Percentiles rank a stretch among this genome's conserved stretches.
phyloP scores from a whole-genome alignment of 2,329 filamentous ascomycete genomes.

The Paraphoma chrysanthemicola region DNA sequence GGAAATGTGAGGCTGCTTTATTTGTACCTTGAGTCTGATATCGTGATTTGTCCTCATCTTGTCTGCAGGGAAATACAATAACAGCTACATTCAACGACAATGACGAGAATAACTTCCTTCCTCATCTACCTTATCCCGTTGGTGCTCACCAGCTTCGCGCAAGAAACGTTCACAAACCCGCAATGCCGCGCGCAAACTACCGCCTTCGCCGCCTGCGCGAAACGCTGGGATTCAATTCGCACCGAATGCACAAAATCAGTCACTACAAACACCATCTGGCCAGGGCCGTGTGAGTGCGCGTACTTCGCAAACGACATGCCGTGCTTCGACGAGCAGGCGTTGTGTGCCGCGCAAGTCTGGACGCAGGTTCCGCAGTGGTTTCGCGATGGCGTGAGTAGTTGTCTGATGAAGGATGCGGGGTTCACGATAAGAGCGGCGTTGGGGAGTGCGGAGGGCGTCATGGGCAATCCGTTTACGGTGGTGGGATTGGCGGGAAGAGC shows the following conservation, averaged over 20 bases:
- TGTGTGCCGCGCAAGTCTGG: conserved; percentile 19
- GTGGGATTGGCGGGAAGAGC: conserved; percentile 5
- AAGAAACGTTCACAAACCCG: conserved; percentile 12
- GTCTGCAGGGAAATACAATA: too few species aligned
- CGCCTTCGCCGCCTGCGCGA: conserved; percentile 9
- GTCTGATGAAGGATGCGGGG: conserved; percentile 11
- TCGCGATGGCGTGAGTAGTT: conserved; percentile 18
- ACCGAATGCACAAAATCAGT: conserved; percentile 10
- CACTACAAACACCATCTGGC: conserved; percentile 16
- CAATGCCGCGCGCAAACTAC: conserved; percentile 5
- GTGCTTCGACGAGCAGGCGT: conserved; percentile 18
- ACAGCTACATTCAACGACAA: not conserved
- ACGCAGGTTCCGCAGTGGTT: conserved; percentile 22
- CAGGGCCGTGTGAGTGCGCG: conserved; percentile 18
- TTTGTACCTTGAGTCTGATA: too few species aligned
- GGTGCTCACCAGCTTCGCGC: not conserved
- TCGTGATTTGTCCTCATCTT: too few species aligned
- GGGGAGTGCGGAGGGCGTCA: not conserved
- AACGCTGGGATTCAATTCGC: conserved; percentile 15
- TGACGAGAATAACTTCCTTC: not conserved
- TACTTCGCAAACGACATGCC: conserved; percentile 18
- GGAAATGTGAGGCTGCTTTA: too few species aligned
- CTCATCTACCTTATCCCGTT: not conserved
- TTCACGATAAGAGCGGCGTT: conserved; percentile 8
- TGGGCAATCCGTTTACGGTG: conserved; percentile 9